Base-by-base conservation (phyloP, 2,329 filamentous ascomycete species). In the Colletotrichum falcatum region DNA sequence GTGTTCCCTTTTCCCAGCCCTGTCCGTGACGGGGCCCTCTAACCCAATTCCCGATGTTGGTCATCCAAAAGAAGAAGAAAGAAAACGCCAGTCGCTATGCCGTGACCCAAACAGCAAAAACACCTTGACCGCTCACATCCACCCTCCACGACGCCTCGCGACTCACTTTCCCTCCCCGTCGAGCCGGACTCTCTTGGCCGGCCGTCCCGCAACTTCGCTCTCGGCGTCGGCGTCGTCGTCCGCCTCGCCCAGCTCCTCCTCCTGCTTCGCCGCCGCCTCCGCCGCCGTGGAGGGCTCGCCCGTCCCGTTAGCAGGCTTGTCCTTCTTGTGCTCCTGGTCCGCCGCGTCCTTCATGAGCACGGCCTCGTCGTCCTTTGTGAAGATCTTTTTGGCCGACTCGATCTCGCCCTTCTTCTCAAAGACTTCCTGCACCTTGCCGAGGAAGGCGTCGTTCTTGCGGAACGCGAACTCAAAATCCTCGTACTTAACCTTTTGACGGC, bases 401-500 rank as follows among this genome's bases (percentile, higher is more conserved):
- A 98, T 90, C 78, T 94, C 91, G 78, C 91, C 91, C 75, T 97
- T 94, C 86, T 95, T 95, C 81, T 94, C 92, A 74, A 97, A 88
- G 77, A 97, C 89, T 83, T 97, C 94, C 79, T 94, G 90, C 65
- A 98, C 94, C 77, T 95, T 91, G 59, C 96, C 96, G 53, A 98
- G 85, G 79, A 97, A 97, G 70, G 89, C 86, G 11, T 93, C 91
- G 77, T 98, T 97, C 73, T 92, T 90, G 39, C 96, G 89, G 75
- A 98, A 89, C 48, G 94, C 94, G 81, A 97, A 99, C 78, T 97
- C 94, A 83, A 99, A 97, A 81, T 99, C 96, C 77, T 98, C 95
- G 77, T 97, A 93, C 81, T 99, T 99, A 83, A 99, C 94, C 83
- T 99, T 99, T 77, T 97, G 94, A 2, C 96, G 92, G 0, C 94